phyloP scores from a whole-genome alignment of 2,329 filamentous ascomycete species.

The Tolypocladium endophyticum region DNA sequence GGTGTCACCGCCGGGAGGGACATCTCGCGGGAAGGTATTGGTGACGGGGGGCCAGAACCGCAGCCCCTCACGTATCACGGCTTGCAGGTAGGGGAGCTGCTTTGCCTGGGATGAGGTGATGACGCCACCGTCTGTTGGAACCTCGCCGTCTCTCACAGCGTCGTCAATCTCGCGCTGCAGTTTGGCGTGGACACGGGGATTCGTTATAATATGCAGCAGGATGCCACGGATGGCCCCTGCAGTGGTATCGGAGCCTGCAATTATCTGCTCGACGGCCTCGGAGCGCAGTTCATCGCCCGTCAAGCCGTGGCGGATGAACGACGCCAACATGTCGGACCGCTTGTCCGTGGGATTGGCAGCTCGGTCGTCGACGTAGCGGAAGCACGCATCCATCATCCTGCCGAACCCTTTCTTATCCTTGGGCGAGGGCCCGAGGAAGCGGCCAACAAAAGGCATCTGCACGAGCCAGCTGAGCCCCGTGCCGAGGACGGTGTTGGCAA shows the following conservation, averaged over 20 bases:
- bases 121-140: slow-evolving; percentile 24
- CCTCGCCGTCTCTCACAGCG: slow-evolving; percentile 29
- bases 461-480: slow-evolving; percentile 17
- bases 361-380: slow-evolving; percentile 15
- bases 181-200: slow-evolving; percentile 32
- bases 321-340: slow-evolving; percentile 28
- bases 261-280: slow-evolving; percentile 19
- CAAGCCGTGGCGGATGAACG: slow-evolving; percentile 28
- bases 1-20: slow-evolving; percentile 15
- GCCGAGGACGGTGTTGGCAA: slow-evolving; percentile 15
- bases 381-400: slow-evolving; percentile 20
- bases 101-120: slow-evolving; percentile 23
- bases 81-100: slow-evolving; percentile 34
- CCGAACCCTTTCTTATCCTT: slow-evolving; percentile 21
- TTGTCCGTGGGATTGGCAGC: slow-evolving; percentile 12
- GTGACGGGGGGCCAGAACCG: slow-evolving; percentile 33
- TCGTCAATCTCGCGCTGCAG: slow-evolving; percentile 38
- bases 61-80: slow-evolving; percentile 37
- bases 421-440: slow-evolving; percentile 15
- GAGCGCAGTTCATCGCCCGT: slow-evolving; percentile 19
- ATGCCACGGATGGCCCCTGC: slow-evolving; percentile 30
- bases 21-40: slow-evolving; percentile 22
- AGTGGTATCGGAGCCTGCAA: slow-evolving; percentile 44
- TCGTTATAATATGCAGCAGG: slow-evolving; percentile 40
- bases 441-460: slow-evolving; percentile 16